Conservation (phyloP, 2,329 filamentous ascomycete species). For the Colletotrichum sp. region DNA sequence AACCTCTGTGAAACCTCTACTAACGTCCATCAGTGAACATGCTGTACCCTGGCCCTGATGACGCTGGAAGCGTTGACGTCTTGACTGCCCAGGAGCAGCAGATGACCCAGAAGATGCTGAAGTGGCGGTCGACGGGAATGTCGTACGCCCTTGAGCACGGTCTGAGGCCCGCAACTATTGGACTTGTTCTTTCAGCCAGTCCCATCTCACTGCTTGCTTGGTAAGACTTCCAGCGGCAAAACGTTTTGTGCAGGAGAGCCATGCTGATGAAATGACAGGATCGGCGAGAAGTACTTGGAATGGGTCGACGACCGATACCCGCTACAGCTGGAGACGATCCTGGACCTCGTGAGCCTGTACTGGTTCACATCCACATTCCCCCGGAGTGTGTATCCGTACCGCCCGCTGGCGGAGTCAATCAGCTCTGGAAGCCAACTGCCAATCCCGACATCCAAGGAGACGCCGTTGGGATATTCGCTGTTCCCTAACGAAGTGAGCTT, state of each 20-base stretch:
- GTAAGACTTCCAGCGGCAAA: conserved; percentile 19
- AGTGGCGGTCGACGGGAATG: conserved; percentile 45
- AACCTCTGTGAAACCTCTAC: rapidly evolving
- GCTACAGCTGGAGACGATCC: conserved; percentile 43
- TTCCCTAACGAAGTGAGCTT: conserved; percentile 48
- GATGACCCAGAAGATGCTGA: conserved; percentile 35
- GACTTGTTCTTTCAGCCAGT: conserved; percentile 55
- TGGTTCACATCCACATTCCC: conserved; percentile 59
- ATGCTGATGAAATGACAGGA: conserved; percentile 32
- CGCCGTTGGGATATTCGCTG: conserved; percentile 50
- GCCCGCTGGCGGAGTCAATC: conserved; percentile 15
- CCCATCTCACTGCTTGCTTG: conserved; percentile 64
- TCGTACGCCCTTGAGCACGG: conserved; percentile 60
- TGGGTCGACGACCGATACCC: conserved; percentile 52
- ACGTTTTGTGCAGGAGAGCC: rapidly evolving
- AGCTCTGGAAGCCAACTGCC: not conserved
- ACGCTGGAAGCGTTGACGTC: not conserved
- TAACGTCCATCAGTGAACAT: not conserved
- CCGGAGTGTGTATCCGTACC: conserved; percentile 55
- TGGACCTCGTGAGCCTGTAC: conserved; percentile 57
- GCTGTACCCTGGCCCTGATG: not conserved
- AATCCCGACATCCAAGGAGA: conserved; percentile 37
- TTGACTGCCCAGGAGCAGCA: not conserved
- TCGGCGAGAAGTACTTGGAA: conserved; percentile 61
- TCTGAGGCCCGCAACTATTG: conserved; percentile 60